Conservation (phyloP, 2,329 filamentous ascomycete species). For the Sclerotinia subarctica region DNA sequence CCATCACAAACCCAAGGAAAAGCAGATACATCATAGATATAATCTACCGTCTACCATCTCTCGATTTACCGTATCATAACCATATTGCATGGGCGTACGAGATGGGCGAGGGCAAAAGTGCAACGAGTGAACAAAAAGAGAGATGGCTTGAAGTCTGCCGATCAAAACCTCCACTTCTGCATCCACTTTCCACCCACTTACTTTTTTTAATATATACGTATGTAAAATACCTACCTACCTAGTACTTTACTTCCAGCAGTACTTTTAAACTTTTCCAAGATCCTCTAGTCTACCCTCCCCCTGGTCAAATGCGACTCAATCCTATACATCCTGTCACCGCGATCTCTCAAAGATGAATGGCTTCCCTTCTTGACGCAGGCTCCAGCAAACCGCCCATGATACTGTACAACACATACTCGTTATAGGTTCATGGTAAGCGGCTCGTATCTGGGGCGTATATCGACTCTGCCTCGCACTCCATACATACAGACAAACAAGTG, state of each 20-base stretch:
- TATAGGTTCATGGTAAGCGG: background rate
- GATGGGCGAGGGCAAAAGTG: background rate
- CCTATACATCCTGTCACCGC: conserved; percentile 14
- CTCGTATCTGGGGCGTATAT: background rate
- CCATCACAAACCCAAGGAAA: background rate
- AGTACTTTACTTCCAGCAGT: background rate
- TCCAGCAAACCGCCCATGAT: background rate
- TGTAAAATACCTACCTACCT: background rate
- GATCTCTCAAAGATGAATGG: conserved; percentile 9
- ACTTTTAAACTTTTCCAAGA: background rate
- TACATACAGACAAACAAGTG: background rate
- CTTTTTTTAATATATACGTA: background rate
- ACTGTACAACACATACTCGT: conserved; percentile 6
- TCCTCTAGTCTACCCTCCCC: background rate
- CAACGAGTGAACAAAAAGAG: background rate
- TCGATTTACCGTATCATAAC: too few species aligned
- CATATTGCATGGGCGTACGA: background rate
- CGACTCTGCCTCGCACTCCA: background rate
- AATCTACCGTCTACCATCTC: too few species aligned
- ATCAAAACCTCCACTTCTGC: conserved; percentile 12
- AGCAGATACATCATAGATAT: background rate
- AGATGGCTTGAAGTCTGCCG: conserved; percentile 2
- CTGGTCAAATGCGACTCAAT: conserved; percentile 6
- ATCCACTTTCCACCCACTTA: conserved; percentile 5
- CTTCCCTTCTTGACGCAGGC: background rate